A percentile compares a stretch with the other conserved stretches of the same genome.
phyloP scores from a whole-genome alignment of 805 yeast genomes.

The Cyberlindnera nakhonratchasimensis region DNA sequence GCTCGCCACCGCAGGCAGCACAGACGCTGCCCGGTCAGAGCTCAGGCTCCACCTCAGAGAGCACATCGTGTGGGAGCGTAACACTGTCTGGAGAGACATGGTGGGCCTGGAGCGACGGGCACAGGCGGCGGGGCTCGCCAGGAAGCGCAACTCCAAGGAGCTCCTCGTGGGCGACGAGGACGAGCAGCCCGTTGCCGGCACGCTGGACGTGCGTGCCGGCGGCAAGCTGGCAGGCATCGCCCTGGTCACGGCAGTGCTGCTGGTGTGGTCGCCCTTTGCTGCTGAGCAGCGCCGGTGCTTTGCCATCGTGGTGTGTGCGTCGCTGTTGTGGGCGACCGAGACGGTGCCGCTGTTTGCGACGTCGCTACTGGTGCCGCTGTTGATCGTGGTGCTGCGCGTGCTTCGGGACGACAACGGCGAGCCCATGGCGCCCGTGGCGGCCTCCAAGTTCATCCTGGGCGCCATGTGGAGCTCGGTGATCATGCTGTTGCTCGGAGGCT shows the following conservation, averaged over 20 bases:
- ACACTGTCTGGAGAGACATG: constrained; percentile 97
- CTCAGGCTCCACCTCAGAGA: constrained; percentile 67
- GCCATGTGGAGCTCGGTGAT: constrained; percentile 96
- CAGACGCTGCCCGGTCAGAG: constrained; percentile 44
- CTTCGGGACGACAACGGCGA: constrained; percentile 52
- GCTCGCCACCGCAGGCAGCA: constrained; percentile 40
- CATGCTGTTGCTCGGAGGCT: constrained; percentile 87
- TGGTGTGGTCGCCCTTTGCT: constrained; percentile 50
- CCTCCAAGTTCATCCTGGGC: constrained; percentile 68
- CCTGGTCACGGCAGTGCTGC: constrained; percentile 42
- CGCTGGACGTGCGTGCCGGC: constrained; percentile 32
- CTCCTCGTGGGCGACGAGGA: constrained; percentile 28
- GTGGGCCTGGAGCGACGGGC: constrained; percentile 84
- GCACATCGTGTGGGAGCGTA: constrained; percentile 95
- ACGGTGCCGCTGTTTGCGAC: constrained; percentile 90
- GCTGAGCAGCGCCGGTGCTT: constrained; percentile 74
- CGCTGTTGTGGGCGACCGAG: constrained; percentile 93
- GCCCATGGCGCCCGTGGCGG: constrained; percentile 64
- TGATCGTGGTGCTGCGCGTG: constrained; percentile 71
- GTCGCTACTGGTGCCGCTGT: constrained; percentile 74
- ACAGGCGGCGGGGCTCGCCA: constrained; percentile 60
- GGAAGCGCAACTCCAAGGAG: constrained; percentile 25
- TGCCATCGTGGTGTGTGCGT: constrained; percentile 77
- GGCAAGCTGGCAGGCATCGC: constrained; percentile 47
- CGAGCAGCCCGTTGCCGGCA: constrained; percentile 22